Evolutionary conservation across 345 rosid genomes (phyloP).

Genomic region (Punica granatum): DNA sequence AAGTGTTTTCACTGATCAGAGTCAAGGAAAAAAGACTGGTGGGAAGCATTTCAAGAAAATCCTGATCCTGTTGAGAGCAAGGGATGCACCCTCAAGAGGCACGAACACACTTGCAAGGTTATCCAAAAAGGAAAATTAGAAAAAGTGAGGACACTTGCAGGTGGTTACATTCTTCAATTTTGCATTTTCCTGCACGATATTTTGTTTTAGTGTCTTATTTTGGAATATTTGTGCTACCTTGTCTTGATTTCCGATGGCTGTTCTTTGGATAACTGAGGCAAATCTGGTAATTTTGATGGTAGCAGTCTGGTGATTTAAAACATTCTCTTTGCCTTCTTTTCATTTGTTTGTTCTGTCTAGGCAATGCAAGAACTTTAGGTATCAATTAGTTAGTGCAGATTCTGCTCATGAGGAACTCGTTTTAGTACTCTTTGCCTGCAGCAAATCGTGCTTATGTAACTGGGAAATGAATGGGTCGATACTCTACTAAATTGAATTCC

Average conservation of each 20-base stretch:
- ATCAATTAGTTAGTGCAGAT: background rate
- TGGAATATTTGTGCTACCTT: background rate
- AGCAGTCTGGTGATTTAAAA: background rate
- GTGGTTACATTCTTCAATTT: background rate
- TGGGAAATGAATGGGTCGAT: background rate
- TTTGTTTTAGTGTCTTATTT: background rate
- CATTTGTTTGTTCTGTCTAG: background rate
- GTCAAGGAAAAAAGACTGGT: background rate
- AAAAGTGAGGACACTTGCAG: background rate
- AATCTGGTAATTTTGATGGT: background rate
- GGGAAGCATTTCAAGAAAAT: background rate
- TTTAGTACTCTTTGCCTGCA: too few relatives aligned
- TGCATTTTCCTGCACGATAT: background rate
- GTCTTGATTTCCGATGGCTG: background rate
- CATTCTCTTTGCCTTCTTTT: background rate
- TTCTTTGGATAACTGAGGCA: background rate
- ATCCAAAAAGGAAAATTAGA: background rate
- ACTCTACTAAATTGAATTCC: background rate
- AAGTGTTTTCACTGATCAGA: background rate
- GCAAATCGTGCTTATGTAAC: too few relatives aligned
- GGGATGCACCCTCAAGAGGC: background rate
- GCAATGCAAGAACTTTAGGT: background rate
- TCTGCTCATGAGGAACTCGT: background rate
- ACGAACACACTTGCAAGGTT: background rate
- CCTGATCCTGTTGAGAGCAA: background rate